Evolutionary conservation across 768 basidiomycete species (phyloP).

Genomic region (Termitomyces sp.): DNA sequence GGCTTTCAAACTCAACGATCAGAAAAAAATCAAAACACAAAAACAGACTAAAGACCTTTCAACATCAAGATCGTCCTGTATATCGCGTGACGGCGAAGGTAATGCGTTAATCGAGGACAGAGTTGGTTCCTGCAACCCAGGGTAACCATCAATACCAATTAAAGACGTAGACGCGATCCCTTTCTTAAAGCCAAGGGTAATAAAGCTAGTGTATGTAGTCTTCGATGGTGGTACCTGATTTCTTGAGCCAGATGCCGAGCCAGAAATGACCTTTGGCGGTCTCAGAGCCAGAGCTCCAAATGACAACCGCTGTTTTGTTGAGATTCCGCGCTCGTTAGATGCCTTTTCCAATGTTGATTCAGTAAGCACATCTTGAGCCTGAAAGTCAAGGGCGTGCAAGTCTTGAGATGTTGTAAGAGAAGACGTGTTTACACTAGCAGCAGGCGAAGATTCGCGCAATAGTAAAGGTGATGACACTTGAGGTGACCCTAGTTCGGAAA

Average conservation of each 20-base stretch:
- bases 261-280: constrained; percentile 14
- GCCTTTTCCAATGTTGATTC: constrained; percentile 9
- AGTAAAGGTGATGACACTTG: too few species aligned
- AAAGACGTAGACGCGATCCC: constrained; percentile 10
- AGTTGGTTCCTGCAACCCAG: not conserved
- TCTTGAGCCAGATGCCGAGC: constrained; percentile 5
- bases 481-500: too few species aligned
- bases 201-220: not conserved
- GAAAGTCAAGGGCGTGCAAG: not conserved
- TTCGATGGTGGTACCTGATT: not conserved
- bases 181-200: constrained; percentile 39
- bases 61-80: not conserved
- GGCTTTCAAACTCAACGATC: not conserved
- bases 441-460: not conserved
- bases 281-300: constrained; percentile 27
- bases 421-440: not conserved
- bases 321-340: constrained; percentile 28
- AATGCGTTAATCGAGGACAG: not conserved
- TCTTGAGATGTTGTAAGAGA: too few species aligned
- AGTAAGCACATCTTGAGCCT: constrained; percentile 7
- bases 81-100: not conserved
- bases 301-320: constrained; percentile 46
- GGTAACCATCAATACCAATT: not conserved
- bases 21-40: not conserved
- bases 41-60: not conserved